phyloP scores from a whole-genome alignment of 1,139 yeast species.

The Blastobotrys petasosporus region DNA sequence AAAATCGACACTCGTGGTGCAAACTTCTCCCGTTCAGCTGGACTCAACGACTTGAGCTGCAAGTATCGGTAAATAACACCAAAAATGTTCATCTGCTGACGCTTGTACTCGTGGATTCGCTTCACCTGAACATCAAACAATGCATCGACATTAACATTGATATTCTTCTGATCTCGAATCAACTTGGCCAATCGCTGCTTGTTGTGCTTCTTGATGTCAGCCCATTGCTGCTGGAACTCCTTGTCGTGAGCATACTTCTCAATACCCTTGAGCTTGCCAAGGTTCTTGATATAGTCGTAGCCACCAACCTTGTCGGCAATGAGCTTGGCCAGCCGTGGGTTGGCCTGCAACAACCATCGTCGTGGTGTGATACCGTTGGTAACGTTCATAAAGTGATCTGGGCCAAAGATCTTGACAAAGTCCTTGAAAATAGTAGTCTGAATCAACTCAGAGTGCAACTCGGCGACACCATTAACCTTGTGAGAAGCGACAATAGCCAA shows the following conservation, averaged over 20 bases:
- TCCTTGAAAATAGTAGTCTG: slow-evolving; percentile 86
- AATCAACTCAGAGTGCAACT: slow-evolving; percentile 85
- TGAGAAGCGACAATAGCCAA: slow-evolving; percentile 91
- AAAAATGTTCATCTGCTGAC: slow-evolving; percentile 88
- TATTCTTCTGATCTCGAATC: slow-evolving; percentile 58
- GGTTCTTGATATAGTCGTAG: slow-evolving; percentile 62
- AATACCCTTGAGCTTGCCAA: slow-evolving; percentile 61
- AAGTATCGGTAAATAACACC: slow-evolving; percentile 83
- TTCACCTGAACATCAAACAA: slow-evolving; percentile 90
- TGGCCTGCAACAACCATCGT: slow-evolving; percentile 94
- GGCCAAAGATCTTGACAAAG: slow-evolving; percentile 76
- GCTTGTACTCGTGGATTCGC: slow-evolving; percentile 92
- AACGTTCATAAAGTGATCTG: slow-evolving; percentile 80
- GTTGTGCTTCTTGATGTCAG: slow-evolving; percentile 60
- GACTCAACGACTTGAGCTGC: slow-evolving; percentile 61
- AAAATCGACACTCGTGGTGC: slow-evolving; percentile 74
- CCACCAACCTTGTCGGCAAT: slow-evolving; percentile 69
- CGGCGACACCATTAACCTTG: slow-evolving; percentile 94
- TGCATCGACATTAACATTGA: slow-evolving; percentile 61
- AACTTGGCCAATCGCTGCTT: slow-evolving; percentile 65
- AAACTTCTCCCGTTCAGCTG: slow-evolving; percentile 60
- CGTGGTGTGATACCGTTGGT: slow-evolving; percentile 96
- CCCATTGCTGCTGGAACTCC: slow-evolving; percentile 67
- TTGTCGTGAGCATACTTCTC: slow-evolving; percentile 64
- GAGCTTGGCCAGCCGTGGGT: slow-evolving; percentile 68